A percentile compares a stretch with the other conserved stretches of the same genome.
These are phyloP conservation scores for Sarcomyxa edulis DNA, from an alignment of 768 basidiomycete species.

Conservation along the genomic window DNA sequence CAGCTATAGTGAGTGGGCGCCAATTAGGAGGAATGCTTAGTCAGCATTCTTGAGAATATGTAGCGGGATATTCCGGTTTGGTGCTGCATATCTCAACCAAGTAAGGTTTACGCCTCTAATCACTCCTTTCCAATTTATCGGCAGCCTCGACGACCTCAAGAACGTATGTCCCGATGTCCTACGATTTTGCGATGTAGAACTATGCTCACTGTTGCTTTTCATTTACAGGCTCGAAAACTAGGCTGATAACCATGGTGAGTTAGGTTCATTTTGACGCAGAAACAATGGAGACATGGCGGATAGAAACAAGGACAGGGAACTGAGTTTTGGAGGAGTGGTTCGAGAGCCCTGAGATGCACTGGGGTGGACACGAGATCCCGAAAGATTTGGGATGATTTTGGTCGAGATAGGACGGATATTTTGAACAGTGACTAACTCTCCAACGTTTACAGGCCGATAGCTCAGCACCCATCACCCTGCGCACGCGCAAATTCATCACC, in stretches of 20 bases:
- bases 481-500: conserved; percentile 99
- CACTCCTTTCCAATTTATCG: conserved; percentile 14
- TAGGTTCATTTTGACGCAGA: neutral
- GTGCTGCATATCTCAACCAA: conserved; percentile 33
- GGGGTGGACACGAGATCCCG: no score
- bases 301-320: neutral
- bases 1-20: no score
- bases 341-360: no score
- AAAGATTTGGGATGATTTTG: no score
- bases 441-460: conserved; percentile 64
- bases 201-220: neutral
- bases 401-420: no score
- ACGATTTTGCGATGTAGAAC: no score
- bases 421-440: no score
- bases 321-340: no score
- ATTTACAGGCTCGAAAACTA: conserved; percentile 13
- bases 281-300: neutral
- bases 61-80: conserved; percentile 40
- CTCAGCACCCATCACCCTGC: conserved; percentile 87
- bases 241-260: conserved; percentile 8
- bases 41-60: conserved; percentile 8
- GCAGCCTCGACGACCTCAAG: conserved; percentile 37
- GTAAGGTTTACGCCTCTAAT: conserved; percentile 21
- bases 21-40: conserved; percentile 9
- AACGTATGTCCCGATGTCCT: no score